These are phyloP conservation scores for Huntiella savannae DNA, from an alignment of 2,329 filamentous ascomycete species.

Conservation along the genomic window DNA sequence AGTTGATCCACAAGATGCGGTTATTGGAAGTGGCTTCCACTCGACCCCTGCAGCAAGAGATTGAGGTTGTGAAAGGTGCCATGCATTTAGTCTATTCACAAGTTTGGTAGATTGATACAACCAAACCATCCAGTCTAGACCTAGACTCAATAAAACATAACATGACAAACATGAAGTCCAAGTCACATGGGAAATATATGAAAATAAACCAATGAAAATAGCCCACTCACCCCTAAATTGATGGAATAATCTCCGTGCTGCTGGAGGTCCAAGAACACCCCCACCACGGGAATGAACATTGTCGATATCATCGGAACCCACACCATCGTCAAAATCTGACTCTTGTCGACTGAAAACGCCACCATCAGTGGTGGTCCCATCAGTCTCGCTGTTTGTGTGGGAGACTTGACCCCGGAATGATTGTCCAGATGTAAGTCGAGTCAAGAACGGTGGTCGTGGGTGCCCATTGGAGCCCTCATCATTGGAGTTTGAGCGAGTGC, in stretches of 20 bases:
- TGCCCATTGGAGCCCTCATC: neutral
- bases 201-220: no score
- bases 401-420: neutral
- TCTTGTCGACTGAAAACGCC: no score
- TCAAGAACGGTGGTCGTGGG: conserved; percentile 1
- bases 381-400: neutral
- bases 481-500: neutral
- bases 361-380: neutral
- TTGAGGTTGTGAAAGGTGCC: no score
- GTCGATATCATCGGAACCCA: conserved; percentile 1
- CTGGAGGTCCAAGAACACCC: neutral
- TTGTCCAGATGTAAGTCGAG: conserved; percentile 3
- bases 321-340: neutral
- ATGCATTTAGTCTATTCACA: no score
- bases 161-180: no score
- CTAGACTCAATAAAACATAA: no score
- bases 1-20: no score
- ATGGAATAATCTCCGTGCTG: conserved; percentile 7
- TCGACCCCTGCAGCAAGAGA: no score
- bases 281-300: neutral
- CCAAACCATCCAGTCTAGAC: no score
- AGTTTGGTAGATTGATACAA: no score
- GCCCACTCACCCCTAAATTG: conserved; percentile 7
- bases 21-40: no score
- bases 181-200: no score